phyloP scores from a whole-genome alignment of 2,329 filamentous ascomycete species.

The Colletotrichum destructivum region DNA sequence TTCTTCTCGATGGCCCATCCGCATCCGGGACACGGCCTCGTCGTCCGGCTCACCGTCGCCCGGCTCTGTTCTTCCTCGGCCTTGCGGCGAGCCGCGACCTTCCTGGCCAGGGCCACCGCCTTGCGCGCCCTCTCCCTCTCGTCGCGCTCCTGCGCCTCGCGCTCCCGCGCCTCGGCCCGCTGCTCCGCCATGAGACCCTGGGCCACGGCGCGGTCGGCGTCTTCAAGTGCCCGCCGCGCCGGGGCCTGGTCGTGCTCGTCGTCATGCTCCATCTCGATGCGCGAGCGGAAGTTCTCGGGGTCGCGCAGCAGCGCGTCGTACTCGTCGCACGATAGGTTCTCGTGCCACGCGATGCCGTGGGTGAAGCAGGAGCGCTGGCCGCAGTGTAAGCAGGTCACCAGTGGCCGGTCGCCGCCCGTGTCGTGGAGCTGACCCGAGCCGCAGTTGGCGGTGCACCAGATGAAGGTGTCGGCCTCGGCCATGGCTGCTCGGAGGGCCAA shows the following conservation, averaged over 20 bases:
- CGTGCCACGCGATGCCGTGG: slow-evolving; percentile 60
- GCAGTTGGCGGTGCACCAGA: slow-evolving; percentile 69
- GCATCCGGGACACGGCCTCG: slow-evolving; percentile 58
- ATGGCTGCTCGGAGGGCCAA: slow-evolving; percentile 61
- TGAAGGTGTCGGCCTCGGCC: slow-evolving; percentile 60
- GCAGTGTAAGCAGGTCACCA: slow-evolving; percentile 59
- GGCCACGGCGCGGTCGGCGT: slow-evolving; percentile 57
- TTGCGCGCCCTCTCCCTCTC: slow-evolving; percentile 48
- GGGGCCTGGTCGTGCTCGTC: slow-evolving; percentile 55
- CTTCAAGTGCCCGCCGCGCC: slow-evolving; percentile 63
- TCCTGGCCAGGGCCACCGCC: slow-evolving; percentile 44
- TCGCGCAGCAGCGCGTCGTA: slow-evolving; percentile 58
- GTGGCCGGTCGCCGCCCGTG: slow-evolving; percentile 55
- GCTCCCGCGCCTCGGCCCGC: slow-evolving; percentile 46
- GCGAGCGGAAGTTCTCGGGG: slow-evolving; percentile 56
- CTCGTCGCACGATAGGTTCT: slow-evolving; percentile 58
- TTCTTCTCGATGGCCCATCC: slow-evolving; percentile 58
- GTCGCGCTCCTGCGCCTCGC: slow-evolving; percentile 45
- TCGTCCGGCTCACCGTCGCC: slow-evolving; percentile 48
- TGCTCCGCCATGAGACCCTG: slow-evolving; percentile 52
- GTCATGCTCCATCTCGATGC: slow-evolving; percentile 57
- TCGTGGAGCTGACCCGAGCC: slow-evolving; percentile 67
- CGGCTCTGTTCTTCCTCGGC: slow-evolving; percentile 54
- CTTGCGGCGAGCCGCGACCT: slow-evolving; percentile 45
- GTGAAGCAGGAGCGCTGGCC: slow-evolving; percentile 58